A percentile compares a stretch with the other conserved stretches of the same genome.
phyloP scores from a whole-genome alignment of 2,329 filamentous ascomycete genomes.

The Paracorniculantispora psalliotae region DNA sequence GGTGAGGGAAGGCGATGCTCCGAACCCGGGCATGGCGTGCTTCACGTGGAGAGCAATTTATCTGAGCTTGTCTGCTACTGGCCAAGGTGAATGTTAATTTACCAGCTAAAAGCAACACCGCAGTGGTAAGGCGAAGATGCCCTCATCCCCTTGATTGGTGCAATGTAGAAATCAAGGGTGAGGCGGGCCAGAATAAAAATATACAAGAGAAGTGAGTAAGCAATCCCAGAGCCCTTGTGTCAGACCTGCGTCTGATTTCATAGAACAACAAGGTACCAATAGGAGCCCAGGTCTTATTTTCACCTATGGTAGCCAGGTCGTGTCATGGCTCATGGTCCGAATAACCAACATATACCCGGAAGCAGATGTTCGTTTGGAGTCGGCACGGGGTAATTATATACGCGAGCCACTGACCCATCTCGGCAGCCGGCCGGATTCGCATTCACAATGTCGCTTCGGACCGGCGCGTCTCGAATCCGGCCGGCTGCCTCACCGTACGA shows the following conservation, averaged over 20 bases:
- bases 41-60: background rate
- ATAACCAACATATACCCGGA: background rate
- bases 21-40: background rate
- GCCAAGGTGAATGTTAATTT: too few species aligned
- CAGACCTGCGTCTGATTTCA: too few species aligned
- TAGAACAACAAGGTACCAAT: too few species aligned
- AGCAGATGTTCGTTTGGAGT: background rate
- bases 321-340: background rate
- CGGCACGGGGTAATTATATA: slow-evolving; percentile 5
- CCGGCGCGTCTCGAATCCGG: background rate
- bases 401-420: background rate
- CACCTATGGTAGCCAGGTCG: too few species aligned
- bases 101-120: too few species aligned
- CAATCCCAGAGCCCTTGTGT: too few species aligned
- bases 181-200: too few species aligned
- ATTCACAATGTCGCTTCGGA: background rate
- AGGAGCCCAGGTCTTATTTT: too few species aligned
- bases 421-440: background rate
- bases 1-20: background rate
- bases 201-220: too few species aligned
- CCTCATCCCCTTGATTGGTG: too few species aligned
- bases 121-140: too few species aligned
- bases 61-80: background rate
- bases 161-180: too few species aligned
- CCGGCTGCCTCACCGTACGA: background rate